phyloP scores from a whole-genome alignment of 768 basidiomycete species.

The Exidia glandulosa region DNA sequence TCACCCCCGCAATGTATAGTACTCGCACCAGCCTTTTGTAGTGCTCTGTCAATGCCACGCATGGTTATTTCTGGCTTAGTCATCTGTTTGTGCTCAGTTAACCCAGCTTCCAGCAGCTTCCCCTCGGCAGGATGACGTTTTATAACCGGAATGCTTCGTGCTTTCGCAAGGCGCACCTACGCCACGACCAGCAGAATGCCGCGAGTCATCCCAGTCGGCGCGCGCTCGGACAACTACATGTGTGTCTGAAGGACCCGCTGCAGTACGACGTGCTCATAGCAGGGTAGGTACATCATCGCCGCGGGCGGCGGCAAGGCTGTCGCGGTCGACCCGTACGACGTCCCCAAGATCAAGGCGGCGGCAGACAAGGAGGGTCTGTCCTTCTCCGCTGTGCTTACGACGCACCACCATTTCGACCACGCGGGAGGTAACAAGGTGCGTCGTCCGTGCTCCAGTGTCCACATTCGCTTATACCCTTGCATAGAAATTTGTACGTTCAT shows the following conservation, averaged over 20 bases:
- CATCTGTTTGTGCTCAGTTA: too few relatives aligned
- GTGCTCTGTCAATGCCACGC: too few relatives aligned
- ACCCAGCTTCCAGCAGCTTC: too few relatives aligned
- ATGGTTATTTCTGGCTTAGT: too few relatives aligned
- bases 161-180: background rate
- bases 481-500: constrained; percentile 21
- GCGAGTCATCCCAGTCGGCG: constrained; percentile 62
- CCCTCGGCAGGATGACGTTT: background rate
- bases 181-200: constrained; percentile 35
- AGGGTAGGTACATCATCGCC: constrained; percentile 40
- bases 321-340: constrained; percentile 72
- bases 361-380: constrained; percentile 52
- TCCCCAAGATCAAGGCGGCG: constrained; percentile 51
- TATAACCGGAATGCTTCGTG: background rate
- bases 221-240: constrained; percentile 75
- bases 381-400: constrained; percentile 70
- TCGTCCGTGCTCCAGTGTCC: constrained; percentile 1
- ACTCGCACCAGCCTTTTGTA: too few relatives aligned
- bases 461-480: background rate
- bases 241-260: constrained; percentile 34
- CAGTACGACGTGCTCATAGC: background rate
- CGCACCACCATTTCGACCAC: constrained; percentile 88
- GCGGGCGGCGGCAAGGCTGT: constrained; percentile 56
- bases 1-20: too few relatives aligned
- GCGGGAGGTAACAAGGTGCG: constrained; percentile 74